Conservation (phyloP, 2,329 filamentous ascomycete genomes). For the Ophiostoma piceae region DNA sequence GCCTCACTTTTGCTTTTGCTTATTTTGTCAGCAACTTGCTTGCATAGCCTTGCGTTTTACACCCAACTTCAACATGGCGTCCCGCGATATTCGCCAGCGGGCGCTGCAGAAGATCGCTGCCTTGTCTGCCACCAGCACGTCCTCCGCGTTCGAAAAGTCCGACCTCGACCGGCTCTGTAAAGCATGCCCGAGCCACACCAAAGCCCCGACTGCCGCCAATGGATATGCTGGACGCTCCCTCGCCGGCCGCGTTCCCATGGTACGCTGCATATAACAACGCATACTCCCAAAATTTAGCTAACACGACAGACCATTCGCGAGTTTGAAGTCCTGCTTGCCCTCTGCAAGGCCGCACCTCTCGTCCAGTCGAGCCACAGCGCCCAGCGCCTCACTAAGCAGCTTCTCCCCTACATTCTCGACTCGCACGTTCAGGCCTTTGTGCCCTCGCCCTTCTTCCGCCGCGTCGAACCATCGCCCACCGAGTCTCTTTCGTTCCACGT, state of each 20-base stretch:
- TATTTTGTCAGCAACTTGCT: background rate
- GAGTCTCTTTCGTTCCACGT: constrained; percentile 76
- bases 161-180: constrained; percentile 59
- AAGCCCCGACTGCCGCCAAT: constrained; percentile 44
- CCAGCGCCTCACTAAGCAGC: constrained; percentile 68
- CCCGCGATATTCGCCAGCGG: constrained; percentile 54
- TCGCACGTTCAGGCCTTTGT: constrained; percentile 73
- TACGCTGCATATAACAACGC: background rate
- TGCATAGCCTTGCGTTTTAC: background rate
- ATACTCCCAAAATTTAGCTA: background rate
- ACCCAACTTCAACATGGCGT: constrained; percentile 36
- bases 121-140: constrained; percentile 52
- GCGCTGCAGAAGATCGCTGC: constrained; percentile 62
- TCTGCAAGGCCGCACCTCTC: constrained; percentile 82
- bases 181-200: constrained; percentile 48
- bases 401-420: constrained; percentile 80
- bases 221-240: constrained; percentile 43
- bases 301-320: constrained; percentile 61
- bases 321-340: constrained; percentile 82
- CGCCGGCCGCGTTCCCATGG: constrained; percentile 54
- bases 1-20: constrained; percentile 4
- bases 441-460: constrained; percentile 74
- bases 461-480: constrained; percentile 81
- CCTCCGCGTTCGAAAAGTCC: constrained; percentile 54
- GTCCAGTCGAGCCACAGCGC: constrained; percentile 68